A percentile compares a stretch with the other conserved stretches of the same genome.
Evolutionary conservation across 495 filamentous ascomycete genomes (phyloP).

Genomic region (Lophiostoma macrostomum): DNA sequence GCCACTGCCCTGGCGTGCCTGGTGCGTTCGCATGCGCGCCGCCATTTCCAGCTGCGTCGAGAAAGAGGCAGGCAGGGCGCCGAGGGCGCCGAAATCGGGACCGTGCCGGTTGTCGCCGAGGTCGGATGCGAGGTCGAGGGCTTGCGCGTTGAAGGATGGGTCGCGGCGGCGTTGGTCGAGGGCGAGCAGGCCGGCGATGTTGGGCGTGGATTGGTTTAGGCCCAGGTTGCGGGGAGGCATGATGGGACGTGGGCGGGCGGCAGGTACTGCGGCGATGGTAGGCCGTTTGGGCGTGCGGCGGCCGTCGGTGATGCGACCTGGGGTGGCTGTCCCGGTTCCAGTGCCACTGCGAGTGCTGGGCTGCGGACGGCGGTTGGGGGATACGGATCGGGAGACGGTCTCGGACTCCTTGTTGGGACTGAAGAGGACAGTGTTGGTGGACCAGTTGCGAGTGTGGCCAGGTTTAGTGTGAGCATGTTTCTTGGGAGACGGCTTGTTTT

Average conservation of each 20-base stretch:
- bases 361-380: constrained; percentile 11
- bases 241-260: constrained; percentile 50
- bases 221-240: constrained; percentile 51
- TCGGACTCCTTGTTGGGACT: constrained; percentile 49
- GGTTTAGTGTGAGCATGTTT: constrained; percentile 38
- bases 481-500: constrained; percentile 16
- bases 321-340: too few species aligned
- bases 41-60: constrained; percentile 73
- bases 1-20: constrained; percentile 31
- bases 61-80: constrained; percentile 69
- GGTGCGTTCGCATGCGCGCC: constrained; percentile 28
- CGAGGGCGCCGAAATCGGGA: constrained; percentile 46
- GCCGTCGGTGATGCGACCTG: constrained; percentile 31
- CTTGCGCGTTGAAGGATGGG: constrained; percentile 51
- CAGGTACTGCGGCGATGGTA: constrained; percentile 34
- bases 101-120: constrained; percentile 57
- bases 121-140: constrained; percentile 69
- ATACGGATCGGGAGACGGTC: constrained; percentile 29
- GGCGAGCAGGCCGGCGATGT: constrained; percentile 47
- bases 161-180: constrained; percentile 38
- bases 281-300: constrained; percentile 52
- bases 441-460: constrained; percentile 62
- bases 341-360: constrained; percentile 23
- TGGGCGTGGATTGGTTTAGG: constrained; percentile 54
- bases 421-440: constrained; percentile 76